Conservation (phyloP, 495 filamentous ascomycete species). For the Hypomontagnella monticulosa region DNA sequence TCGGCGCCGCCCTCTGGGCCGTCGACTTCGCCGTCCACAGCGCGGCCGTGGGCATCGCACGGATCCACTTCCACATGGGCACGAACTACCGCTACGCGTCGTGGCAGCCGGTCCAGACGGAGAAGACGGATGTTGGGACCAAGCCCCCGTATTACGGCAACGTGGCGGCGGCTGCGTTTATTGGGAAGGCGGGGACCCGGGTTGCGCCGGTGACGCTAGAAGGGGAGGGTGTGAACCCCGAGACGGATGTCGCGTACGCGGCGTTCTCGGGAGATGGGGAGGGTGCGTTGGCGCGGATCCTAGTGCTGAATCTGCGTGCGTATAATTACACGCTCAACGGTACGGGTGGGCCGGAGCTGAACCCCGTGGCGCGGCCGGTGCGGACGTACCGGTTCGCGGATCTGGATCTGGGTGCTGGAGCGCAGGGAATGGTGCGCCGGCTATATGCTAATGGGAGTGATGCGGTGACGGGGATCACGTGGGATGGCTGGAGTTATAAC, state of each 20-base stretch:
- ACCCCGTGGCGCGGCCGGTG: conserved; percentile 44
- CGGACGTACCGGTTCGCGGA: conserved; percentile 57
- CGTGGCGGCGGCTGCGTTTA: conserved; percentile 66
- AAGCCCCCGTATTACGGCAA: conserved; percentile 75
- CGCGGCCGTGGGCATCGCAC: conserved; percentile 65
- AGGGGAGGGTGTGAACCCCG: conserved; percentile 36
- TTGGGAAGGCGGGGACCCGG: conserved; percentile 52
- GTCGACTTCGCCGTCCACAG: conserved; percentile 71
- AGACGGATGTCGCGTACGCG: conserved; percentile 63
- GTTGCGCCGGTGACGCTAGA: conserved; percentile 55
- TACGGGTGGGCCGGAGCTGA: conserved; percentile 40
- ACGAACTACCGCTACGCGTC: conserved; percentile 64
- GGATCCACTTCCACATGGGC: conserved; percentile 74
- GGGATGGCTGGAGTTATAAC: conserved; percentile 71
- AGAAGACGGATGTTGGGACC: conserved; percentile 64
- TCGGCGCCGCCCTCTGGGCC: conserved; percentile 76
- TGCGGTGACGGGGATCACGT: conserved; percentile 69
- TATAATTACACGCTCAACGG: conserved; percentile 68
- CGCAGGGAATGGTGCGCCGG: conserved; percentile 53
- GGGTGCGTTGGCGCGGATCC: conserved; percentile 55
- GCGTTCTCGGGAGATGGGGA: conserved; percentile 55
- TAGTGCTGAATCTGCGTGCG: conserved; percentile 66
- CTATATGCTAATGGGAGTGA: conserved; percentile 71
- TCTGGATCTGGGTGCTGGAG: background rate
- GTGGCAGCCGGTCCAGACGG: conserved; percentile 70